Conservation (phyloP, 257 asterid genomes). For the Datura wrightii region DNA sequence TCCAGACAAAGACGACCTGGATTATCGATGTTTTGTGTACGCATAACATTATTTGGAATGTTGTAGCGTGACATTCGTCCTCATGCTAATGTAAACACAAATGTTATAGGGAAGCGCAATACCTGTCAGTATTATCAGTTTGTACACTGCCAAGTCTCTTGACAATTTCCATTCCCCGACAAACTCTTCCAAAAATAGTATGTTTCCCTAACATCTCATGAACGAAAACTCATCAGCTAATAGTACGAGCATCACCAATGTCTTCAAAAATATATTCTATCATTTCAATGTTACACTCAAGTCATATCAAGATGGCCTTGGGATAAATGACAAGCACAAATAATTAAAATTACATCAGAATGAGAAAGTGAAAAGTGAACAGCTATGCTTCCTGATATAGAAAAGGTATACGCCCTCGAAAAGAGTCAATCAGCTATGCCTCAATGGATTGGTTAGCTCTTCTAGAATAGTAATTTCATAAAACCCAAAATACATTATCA, state of each 20-base stretch:
- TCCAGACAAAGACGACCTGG: not conserved
- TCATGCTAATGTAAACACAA: not conserved
- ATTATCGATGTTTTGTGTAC: not conserved
- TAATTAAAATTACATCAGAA: too few relatives aligned
- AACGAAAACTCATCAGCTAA: conserved; percentile 30
- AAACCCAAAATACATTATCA: too few relatives aligned
- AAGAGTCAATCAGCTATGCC: too few relatives aligned
- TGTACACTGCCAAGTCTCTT: conserved; percentile 97
- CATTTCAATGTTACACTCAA: not conserved
- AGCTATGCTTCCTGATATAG: too few relatives aligned
- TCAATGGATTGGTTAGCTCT: too few relatives aligned
- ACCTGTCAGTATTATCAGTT: conserved; percentile 96
- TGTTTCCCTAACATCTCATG: conserved; percentile 68
- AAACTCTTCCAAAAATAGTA: conserved; percentile 93
- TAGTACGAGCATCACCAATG: not conserved
- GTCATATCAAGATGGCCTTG: too few relatives aligned
- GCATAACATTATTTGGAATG: not conserved
- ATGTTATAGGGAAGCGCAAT: conserved; percentile 26
- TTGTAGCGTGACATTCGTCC: not conserved
- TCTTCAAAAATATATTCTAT: not conserved
- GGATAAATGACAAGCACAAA: too few relatives aligned
- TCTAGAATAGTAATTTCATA: too few relatives aligned
- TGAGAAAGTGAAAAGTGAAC: too few relatives aligned
- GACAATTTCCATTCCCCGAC: conserved; percentile 94
- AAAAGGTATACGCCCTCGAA: too few relatives aligned